Percentiles rank a stretch among this genome's conserved stretches.
phyloP scores from a whole-genome alignment of 2,329 filamentous ascomycete species.

The Aureobasidium namibiae region DNA sequence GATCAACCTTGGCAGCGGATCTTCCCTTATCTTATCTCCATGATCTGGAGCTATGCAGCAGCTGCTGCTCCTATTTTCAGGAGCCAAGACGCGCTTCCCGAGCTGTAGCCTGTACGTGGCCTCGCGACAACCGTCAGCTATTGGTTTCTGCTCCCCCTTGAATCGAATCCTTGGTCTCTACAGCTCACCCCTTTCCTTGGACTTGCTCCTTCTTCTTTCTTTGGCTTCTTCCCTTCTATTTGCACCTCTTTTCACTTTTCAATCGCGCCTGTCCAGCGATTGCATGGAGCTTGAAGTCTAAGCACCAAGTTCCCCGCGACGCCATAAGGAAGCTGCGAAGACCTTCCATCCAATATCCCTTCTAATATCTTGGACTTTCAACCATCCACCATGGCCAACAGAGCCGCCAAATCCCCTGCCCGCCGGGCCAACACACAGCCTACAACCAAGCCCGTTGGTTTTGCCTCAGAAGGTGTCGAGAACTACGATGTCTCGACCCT shows the following conservation, averaged over 20 bases:
- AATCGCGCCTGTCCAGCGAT: not conserved
- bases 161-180: not conserved
- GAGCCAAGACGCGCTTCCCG: not conserved
- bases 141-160: not conserved
- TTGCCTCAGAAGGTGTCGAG: constrained; percentile 68
- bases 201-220: not conserved
- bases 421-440: not conserved
- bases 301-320: constrained; percentile 4
- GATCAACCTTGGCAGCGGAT: not conserved
- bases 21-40: not conserved
- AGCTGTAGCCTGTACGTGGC: constrained; percentile 9
- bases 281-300: constrained; percentile 10
- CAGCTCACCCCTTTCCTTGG: not conserved
- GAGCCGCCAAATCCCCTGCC: constrained; percentile 13
- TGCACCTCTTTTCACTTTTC: not conserved
- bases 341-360: constrained; percentile 8
- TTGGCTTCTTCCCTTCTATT: not conserved
- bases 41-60: not conserved
- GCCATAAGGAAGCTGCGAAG: not conserved
- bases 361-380: not conserved
- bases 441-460: constrained; percentile 36
- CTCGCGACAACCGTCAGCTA: not conserved
- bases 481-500: constrained; percentile 91
- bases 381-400: constrained; percentile 5
- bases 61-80: not conserved